These are phyloP conservation scores for Daedaleopsis nitida DNA, from an alignment of 768 basidiomycete species.

Conservation along the genomic window DNA sequence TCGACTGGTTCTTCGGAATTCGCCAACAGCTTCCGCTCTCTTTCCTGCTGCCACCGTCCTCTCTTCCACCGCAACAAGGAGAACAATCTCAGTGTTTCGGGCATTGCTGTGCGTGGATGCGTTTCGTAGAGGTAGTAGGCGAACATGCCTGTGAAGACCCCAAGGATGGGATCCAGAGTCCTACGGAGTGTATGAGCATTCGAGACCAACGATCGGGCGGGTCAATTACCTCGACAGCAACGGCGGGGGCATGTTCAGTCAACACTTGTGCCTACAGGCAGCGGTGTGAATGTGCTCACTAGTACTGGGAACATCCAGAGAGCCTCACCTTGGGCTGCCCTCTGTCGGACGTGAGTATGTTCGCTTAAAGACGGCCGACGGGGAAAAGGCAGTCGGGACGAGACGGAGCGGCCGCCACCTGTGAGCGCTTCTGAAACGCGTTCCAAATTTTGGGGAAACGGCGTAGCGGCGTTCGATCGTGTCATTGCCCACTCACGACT, in stretches of 20 bases:
- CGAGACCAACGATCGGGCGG: conserved; percentile 2
- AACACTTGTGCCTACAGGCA: neutral
- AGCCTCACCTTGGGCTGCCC: no score
- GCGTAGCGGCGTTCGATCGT: conserved; percentile 7
- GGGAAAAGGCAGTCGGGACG: conserved; percentile 12
- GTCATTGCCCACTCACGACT: conserved; percentile 17
- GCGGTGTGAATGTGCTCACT: neutral
- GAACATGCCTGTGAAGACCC: conserved; percentile 74
- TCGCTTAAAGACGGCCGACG: no score
- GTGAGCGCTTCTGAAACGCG: conserved; percentile 18
- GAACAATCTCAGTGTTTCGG: conserved; percentile 54
- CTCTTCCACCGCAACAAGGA: conserved; percentile 71
- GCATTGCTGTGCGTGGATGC: conserved; percentile 71
- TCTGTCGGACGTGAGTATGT: no score
- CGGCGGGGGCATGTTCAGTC: conserved; percentile 45
- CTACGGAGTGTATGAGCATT: conserved; percentile 37
- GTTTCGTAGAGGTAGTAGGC: conserved; percentile 83
- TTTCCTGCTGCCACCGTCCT: conserved; percentile 39
- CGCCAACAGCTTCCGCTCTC: conserved; percentile 19
- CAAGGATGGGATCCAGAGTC: conserved; percentile 69
- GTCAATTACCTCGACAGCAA: conserved; percentile 52
- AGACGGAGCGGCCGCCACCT: neutral
- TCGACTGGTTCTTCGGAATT: conserved; percentile 21
- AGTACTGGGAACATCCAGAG: no score
- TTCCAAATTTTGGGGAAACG: conserved; percentile 22